These are phyloP conservation scores for Nemania bipapillata DNA, from an alignment of 2,329 filamentous ascomycete species.

Conservation along the genomic window DNA sequence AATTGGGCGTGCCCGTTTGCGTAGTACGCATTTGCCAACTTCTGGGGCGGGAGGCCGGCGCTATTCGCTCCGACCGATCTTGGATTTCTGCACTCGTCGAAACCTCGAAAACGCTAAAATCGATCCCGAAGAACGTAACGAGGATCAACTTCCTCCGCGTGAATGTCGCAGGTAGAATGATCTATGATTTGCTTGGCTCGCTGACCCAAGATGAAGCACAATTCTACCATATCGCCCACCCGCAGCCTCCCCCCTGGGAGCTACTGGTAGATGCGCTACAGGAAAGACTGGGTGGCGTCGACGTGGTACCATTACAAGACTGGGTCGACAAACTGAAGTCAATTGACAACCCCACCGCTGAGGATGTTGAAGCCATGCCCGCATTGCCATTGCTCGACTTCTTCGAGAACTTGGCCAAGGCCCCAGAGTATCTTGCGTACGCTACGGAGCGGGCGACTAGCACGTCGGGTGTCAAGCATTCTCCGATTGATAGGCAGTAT, in stretches of 20 bases:
- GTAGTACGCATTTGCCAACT: constrained; percentile 40
- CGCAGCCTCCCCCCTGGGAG: constrained; percentile 30
- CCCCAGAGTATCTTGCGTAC: not conserved
- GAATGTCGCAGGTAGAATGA: constrained; percentile 32
- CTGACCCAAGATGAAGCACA: not conserved
- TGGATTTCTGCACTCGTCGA: constrained; percentile 39
- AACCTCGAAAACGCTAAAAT: constrained; percentile 28
- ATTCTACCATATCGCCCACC: constrained; percentile 28
- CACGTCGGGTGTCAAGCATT: not conserved
- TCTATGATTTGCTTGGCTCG: constrained; percentile 22
- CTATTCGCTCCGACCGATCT: constrained; percentile 34
- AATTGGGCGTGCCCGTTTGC: constrained; percentile 26
- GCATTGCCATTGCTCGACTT: constrained; percentile 36
- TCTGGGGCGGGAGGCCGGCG: constrained; percentile 23
- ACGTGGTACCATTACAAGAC: constrained; percentile 27
- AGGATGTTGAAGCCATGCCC: constrained; percentile 33
- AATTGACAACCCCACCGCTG: constrained; percentile 11
- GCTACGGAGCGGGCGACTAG: not conserved
- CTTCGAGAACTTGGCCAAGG: constrained; percentile 23
- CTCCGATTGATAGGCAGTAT: not conserved
- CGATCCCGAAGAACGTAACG: constrained; percentile 24
- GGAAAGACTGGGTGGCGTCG: constrained; percentile 5
- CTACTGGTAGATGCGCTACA: constrained; percentile 26
- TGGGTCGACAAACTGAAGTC: constrained; percentile 32
- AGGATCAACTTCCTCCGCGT: constrained; percentile 38